Percentiles rank a stretch among this genome's conserved stretches.
Evolutionary conservation across 2,329 filamentous ascomycete genomes (phyloP).

Genomic region (Fusarium sp.): DNA sequence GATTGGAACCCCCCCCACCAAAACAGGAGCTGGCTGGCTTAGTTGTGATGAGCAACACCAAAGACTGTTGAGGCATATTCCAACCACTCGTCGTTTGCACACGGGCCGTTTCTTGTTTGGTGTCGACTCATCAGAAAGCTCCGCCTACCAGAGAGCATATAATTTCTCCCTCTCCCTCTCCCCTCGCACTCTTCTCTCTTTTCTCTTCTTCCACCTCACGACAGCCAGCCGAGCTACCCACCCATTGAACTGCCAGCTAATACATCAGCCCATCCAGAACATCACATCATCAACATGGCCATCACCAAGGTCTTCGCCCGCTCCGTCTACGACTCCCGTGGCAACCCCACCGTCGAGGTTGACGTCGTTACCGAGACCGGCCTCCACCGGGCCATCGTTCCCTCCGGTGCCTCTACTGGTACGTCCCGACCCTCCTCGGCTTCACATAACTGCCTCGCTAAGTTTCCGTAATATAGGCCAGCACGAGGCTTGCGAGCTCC

Average conservation of each 20-base stretch:
- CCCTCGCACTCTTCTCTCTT: conserved; percentile 21
- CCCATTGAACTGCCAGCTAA: conserved; percentile 31
- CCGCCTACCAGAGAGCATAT: conserved; percentile 8
- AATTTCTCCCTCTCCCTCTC: conserved; percentile 16
- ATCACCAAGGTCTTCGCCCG: conserved; percentile 92
- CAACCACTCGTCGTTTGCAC: conserved; percentile 29
- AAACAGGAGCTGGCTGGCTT: conserved; percentile 39
- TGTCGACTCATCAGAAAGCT: conserved; percentile 27
- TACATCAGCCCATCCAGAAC: conserved; percentile 32
- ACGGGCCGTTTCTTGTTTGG: conserved; percentile 22
- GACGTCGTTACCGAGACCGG: conserved; percentile 96
- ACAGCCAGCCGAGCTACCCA: conserved; percentile 19
- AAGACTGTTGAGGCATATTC: conserved; percentile 43
- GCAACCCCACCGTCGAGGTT: conserved; percentile 98
- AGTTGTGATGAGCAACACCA: conserved; percentile 42
- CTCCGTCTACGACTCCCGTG: conserved; percentile 98
- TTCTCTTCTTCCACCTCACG: conserved; percentile 8
- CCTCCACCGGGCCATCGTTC: conserved; percentile 96
- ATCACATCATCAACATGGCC: conserved; percentile 73
- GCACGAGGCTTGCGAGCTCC: conserved; percentile 91
- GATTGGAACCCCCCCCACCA: conserved; percentile 39
- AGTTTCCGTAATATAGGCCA: conserved; percentile 67
- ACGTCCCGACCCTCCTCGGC: conserved; percentile 51
- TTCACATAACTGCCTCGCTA: conserved; percentile 35
- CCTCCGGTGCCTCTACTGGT: conserved; percentile 96